Percentiles rank a stretch among this genome's conserved stretches.
phyloP scores from a whole-genome alignment of 2,329 filamentous ascomycete species.

The Fusarium falciforme region DNA sequence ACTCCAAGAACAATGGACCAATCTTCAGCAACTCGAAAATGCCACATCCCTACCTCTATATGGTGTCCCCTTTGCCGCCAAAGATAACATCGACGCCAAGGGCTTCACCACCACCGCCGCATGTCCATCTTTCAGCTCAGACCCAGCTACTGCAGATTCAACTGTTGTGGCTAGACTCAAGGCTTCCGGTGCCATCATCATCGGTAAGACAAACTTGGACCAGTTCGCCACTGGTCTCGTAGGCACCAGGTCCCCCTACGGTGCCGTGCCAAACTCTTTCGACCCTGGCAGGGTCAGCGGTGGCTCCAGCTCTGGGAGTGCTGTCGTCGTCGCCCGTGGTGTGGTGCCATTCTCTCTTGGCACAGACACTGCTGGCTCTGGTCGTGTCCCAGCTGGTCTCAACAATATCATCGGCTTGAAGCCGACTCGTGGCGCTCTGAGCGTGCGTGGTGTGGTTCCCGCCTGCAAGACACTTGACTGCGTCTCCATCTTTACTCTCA shows the following conservation, averaged over 20 bases:
- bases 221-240: conserved; percentile 73
- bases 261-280: conserved; percentile 65
- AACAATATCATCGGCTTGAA: conserved; percentile 65
- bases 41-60: conserved; percentile 58
- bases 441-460: conserved; percentile 61
- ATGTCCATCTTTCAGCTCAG: conserved; percentile 60
- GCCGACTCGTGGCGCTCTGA: conserved; percentile 65
- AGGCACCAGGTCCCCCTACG: conserved; percentile 70
- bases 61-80: conserved; percentile 67
- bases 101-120: conserved; percentile 64
- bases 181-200: conserved; percentile 64
- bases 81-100: conserved; percentile 66
- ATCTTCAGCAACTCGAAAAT: conserved; percentile 17
- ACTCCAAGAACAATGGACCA: conserved; percentile 35
- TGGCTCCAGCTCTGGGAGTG: conserved; percentile 69
- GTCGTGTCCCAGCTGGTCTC: conserved; percentile 63
- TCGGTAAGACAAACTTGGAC: conserved; percentile 71
- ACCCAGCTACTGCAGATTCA: conserved; percentile 58
- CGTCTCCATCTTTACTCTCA: conserved; percentile 64
- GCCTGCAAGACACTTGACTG: conserved; percentile 69
- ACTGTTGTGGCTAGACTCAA: conserved; percentile 62
- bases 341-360: conserved; percentile 67
- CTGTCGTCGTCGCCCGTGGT: conserved; percentile 64
- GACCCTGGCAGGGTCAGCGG: conserved; percentile 54
- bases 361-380: conserved; percentile 67